Base-by-base conservation (phyloP, 1,284 basidiomycete species). In the Ustilago trichophora region DNA sequence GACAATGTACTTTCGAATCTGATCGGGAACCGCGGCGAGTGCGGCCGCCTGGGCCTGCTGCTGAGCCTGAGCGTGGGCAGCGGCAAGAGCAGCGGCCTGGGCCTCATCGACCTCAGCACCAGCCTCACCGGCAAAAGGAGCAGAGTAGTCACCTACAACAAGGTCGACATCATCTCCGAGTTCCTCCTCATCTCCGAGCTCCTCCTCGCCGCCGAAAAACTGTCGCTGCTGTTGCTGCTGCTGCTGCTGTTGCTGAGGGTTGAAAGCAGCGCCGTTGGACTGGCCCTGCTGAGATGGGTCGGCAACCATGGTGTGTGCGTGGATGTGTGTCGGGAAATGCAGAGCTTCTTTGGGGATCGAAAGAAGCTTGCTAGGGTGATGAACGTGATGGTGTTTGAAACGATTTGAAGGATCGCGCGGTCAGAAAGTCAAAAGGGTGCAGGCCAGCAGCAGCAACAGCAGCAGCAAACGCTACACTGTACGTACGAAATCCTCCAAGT, bases 1-100 rank as follows among this genome's bases (percentile, higher is more conserved):
- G 10, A 75, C 66, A 27, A 81, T 70, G 73, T 79, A 81, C 64
- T 81, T 81, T 37, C 76, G 71, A 26, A 81, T 78, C 36, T 66
- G 75, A 51, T 80, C 78, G 22, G 79, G 79, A 6, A 81, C 75
- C 1, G 75, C 67, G 24, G 76, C 69, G 18, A 80, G 65, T 7
- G 79, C 78, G 18, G 77, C 71, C 6, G 72, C 69, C 27, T 71
- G 69, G 22, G 75, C 72, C 46, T 76, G 76, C 42, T 64, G 65
- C 40, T 72, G 73, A 29, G 69, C 71, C 41, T 78, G 75, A 19
- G 52, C 64, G 50, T 71, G 71, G 6, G 73, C 75, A 33, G 70
- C 68, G n/a, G 72, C 69, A 15, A 73, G 55, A 10, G 70, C 72
- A 32, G 72, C 74, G 3, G 62, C 60, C 43, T 70, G 67, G 11